Percentiles rank a stretch among this genome's conserved stretches.
Conservation (phyloP, 306 rosid genomes). For the Acmispon strigosus region DNA sequence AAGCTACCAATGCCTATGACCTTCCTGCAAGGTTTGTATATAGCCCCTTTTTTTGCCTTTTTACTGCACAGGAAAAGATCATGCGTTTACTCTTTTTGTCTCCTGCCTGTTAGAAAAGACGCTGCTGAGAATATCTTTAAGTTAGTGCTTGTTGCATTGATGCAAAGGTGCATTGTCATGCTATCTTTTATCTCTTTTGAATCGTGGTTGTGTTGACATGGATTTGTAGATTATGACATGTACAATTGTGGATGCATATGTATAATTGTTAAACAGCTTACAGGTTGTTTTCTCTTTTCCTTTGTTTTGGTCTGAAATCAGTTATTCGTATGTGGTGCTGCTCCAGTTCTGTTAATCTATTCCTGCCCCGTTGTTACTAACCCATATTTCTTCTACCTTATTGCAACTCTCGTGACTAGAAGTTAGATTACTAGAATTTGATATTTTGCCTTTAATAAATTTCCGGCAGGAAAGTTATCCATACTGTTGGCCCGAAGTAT, state of each 20-base stretch:
- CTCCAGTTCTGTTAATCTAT: conserved; percentile 8
- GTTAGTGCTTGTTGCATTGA: conserved; percentile 10
- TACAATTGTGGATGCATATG: neutral
- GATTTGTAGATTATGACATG: conserved; percentile 2
- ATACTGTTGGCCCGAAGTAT: conserved; percentile 98
- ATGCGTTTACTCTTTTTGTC: neutral
- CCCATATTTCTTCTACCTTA: conserved; percentile 11
- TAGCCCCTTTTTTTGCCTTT: neutral
- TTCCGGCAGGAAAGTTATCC: conserved; percentile 80
- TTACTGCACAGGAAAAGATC: neutral
- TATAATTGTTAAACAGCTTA: conserved; percentile 3
- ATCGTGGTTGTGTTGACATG: neutral
- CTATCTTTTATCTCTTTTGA: neutral
- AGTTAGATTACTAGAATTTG: conserved; percentile 9
- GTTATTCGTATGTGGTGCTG: conserved; percentile 6
- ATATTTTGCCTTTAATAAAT: conserved; percentile 16
- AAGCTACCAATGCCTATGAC: conserved; percentile 80
- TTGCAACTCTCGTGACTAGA: conserved; percentile 6
- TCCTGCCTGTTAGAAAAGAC: conserved; percentile 1
- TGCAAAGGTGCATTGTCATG: conserved; percentile 12
- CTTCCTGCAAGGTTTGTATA: conserved; percentile 91
- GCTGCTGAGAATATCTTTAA: neutral
- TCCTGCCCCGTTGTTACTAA: neutral
- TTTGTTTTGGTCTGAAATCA: neutral
- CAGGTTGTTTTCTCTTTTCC: neutral